These are phyloP conservation scores for Phaseolus lunatus DNA, from an alignment of 306 rosid genomes.

Conservation along the genomic window DNA sequence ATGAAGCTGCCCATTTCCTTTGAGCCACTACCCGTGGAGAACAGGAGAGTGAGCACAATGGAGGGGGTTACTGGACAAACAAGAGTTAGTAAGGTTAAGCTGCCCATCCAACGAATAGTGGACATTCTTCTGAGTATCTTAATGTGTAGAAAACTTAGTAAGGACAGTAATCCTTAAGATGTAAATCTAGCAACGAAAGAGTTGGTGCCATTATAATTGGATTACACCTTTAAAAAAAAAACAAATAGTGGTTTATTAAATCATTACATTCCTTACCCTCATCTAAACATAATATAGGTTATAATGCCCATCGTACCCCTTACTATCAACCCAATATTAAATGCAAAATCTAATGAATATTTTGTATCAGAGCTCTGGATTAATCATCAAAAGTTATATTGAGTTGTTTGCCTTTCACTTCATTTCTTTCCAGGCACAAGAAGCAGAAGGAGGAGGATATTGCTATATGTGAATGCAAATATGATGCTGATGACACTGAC, in stretches of 20 bases:
- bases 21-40: not conserved
- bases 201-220: not conserved
- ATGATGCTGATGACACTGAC: constrained; percentile 55
- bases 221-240: not conserved
- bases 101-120: not conserved
- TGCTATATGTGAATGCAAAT: constrained; percentile 80
- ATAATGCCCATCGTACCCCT: not conserved
- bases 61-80: not conserved
- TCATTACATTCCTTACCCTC: not conserved
- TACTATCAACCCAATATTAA: not conserved
- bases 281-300: not conserved
- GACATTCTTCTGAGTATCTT: not conserved
- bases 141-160: not conserved
- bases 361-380: constrained; percentile 1
- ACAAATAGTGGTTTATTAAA: not conserved
- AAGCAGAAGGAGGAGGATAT: constrained; percentile 93
- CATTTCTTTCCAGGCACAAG: constrained; percentile 62
- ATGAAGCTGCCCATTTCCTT: not conserved
- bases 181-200: not conserved
- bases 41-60: not conserved
- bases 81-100: not conserved
- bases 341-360: constrained; percentile 25
- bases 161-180: not conserved
- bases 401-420: constrained; percentile 23
- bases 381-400: constrained; percentile 16